Percentiles rank a stretch among this genome's conserved stretches.
These are phyloP conservation scores for Flaveria brownii DNA, from an alignment of 129 eudicot genomes.

Conservation along the genomic window DNA sequence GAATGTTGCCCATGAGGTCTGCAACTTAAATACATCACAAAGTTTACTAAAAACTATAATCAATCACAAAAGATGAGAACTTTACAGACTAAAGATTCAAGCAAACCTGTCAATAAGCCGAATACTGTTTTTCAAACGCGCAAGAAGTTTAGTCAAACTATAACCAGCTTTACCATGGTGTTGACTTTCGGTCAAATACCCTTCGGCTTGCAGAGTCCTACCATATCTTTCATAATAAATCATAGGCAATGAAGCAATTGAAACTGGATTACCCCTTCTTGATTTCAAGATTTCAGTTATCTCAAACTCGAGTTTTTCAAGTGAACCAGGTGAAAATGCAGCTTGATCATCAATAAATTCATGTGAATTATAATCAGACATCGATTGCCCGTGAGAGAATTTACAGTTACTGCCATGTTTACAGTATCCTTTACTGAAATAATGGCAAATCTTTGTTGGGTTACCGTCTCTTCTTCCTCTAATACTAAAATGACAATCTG, in stretches of 20 bases:
- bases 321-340: constrained; percentile 55
- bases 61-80: not conserved
- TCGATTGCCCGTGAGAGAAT: constrained; percentile 49
- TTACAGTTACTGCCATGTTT: constrained; percentile 73
- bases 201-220: constrained; percentile 71
- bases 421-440: constrained; percentile 71
- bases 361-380: constrained; percentile 31
- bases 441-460: constrained; percentile 60
- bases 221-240: constrained; percentile 69
- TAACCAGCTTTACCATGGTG: constrained; percentile 79
- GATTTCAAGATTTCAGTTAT: constrained; percentile 70
- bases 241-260: constrained; percentile 82
- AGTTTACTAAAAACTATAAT: constrained; percentile 6
- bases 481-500: constrained; percentile 27
- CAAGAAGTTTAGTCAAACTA: constrained; percentile 81
- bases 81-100: not conserved
- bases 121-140: constrained; percentile 61
- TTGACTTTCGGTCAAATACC: constrained; percentile 80
- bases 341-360: constrained; percentile 46
- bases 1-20: constrained; percentile 90
- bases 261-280: constrained; percentile 63
- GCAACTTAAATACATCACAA: constrained; percentile 34
- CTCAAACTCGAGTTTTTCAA: constrained; percentile 61
- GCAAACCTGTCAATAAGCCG: constrained; percentile 67
- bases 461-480: constrained; percentile 40